Evolutionary conservation across 805 yeast genomes (phyloP), one percentile per base, ranked within the genome.

Genomic region (Candida railenensis): DNA sequence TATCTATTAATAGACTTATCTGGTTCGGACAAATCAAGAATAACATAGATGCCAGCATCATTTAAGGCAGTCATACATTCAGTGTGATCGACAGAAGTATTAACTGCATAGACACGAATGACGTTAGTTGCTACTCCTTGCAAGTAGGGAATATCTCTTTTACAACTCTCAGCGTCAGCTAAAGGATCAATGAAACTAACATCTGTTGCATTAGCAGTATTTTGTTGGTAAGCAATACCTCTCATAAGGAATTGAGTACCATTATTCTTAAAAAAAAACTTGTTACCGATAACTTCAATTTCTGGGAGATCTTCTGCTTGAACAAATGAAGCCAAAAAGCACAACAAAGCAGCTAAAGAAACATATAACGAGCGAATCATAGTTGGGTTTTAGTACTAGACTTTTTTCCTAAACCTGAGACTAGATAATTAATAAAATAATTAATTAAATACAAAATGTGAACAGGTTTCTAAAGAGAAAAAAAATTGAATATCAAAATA

Each of bases 1-100:
- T 80, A 79, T 62, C 97, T 82, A 61, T 81, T 77, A 57, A 92
- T 85, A 22, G 97, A 89, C 37, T 69, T 59, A 40, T 80, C 80
- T 3, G 98, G 97, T 61, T 91, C 90, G 34, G 76, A 63, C 50
- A 71, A 66, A 55, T 71, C 77, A 39, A 76, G 76, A 51, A 71
- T 65, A 33, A 71, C 60, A 51, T 71, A 71, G 45, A 71, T 71
- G 30, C 77, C 77, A 21, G 77, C 77, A 42, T 71, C 74, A 48
- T 77, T 77, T 36, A 72, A 66, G 3, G 59, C 58, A 47, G 62
- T 52, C 77, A 72, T 72, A 57, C 77, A 72, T 15, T 59, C 66
- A 47, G 63, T 67, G 52, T 72, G 77, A 53, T 70, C 60, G 49
- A 59, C 52, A 34, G 62, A 54, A 21, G 72, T 59, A 53, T 72